phyloP scores from a whole-genome alignment of 192 early-diverging fungal species.

The Entophlyctis helioformis region DNA sequence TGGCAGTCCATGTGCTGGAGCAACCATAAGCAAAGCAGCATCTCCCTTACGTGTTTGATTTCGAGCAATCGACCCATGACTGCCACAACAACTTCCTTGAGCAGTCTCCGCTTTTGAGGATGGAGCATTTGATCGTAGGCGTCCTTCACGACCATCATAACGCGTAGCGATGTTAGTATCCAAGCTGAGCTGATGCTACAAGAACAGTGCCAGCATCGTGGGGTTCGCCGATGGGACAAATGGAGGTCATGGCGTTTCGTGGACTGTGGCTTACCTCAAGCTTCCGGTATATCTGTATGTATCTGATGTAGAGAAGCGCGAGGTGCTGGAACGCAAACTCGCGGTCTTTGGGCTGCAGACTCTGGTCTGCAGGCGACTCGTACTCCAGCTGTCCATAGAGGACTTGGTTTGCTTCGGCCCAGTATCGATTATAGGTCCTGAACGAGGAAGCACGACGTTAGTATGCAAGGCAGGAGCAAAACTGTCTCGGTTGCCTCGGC shows the following conservation, averaged over 20 bases:
- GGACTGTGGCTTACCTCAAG: constrained; percentile 30
- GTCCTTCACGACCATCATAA: constrained; percentile 21
- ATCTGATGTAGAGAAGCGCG: constrained; percentile 39
- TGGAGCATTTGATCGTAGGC: constrained; percentile 49
- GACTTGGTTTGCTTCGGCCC: constrained; percentile 29
- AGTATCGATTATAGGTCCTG: constrained; percentile 13
- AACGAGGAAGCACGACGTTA: not conserved
- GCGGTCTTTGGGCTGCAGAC: constrained; percentile 37
- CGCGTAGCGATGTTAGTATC: too few relatives aligned
- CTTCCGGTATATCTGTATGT: constrained; percentile 40
- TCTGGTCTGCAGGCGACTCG: constrained; percentile 36
- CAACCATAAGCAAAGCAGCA: not conserved
- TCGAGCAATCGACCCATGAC: constrained; percentile 41
- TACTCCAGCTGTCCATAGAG: constrained; percentile 36
- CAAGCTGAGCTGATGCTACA: too few relatives aligned
- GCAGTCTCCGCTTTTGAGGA: constrained; percentile 45
- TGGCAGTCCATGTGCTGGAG: not conserved
- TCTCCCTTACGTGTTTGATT: constrained; percentile 38
- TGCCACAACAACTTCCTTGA: constrained; percentile 34
- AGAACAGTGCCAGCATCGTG: too few relatives aligned
- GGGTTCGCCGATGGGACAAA: too few relatives aligned
- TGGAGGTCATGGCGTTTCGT: too few relatives aligned
- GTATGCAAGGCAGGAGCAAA: too few relatives aligned
- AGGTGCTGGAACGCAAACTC: constrained; percentile 41
- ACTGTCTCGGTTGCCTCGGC: too few relatives aligned